phyloP scores from a whole-genome alignment of 1,284 basidiomycete species.

The Microbotryum scabiosae region DNA sequence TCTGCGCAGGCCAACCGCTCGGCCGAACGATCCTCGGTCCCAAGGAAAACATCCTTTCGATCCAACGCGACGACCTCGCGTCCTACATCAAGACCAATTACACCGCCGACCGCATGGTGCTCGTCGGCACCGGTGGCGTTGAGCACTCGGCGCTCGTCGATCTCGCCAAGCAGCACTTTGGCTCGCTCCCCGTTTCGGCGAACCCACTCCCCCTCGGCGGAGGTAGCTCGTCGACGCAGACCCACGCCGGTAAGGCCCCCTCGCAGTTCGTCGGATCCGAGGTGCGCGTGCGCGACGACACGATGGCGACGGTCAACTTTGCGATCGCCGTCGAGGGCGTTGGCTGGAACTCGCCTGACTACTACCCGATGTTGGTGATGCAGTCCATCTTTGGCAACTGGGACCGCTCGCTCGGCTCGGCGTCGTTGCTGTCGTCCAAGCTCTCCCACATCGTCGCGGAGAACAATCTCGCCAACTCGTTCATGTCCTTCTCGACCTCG shows the following conservation, averaged over 20 bases:
- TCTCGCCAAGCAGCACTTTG: conserved; percentile 90
- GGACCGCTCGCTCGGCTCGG: conserved; percentile 92
- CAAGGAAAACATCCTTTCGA: conserved; percentile 91
- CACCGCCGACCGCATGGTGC: conserved; percentile 96
- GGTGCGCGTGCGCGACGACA: conserved; percentile 91
- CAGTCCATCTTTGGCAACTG: conserved; percentile 98
- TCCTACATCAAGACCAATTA: conserved; percentile 97
- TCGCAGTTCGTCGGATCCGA: conserved; percentile 88
- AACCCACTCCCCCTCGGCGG: conserved; percentile 79
- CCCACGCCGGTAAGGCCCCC: conserved; percentile 56
- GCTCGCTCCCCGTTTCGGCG: conserved; percentile 72
- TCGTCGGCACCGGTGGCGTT: conserved; percentile 93
- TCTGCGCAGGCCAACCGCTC: conserved; percentile 56
- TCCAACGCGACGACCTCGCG: conserved; percentile 80
- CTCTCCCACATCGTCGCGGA: conserved; percentile 84
- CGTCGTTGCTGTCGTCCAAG: conserved; percentile 78
- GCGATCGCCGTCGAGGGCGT: conserved; percentile 98
- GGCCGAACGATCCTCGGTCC: conserved; percentile 97
- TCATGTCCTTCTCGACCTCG: conserved; percentile 99
- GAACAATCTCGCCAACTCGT: conserved; percentile 97
- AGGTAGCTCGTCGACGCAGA: not conserved
- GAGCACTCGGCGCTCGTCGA: conserved; percentile 88
- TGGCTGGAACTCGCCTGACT: conserved; percentile 95
- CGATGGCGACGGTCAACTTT: conserved; percentile 77
- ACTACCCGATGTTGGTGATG: conserved; percentile 99